A percentile compares a stretch with the other conserved stretches of the same genome.
Evolutionary conservation across 75 land plant genomes (phyloP).

Genomic region (Selaginella tamariscina): DNA sequence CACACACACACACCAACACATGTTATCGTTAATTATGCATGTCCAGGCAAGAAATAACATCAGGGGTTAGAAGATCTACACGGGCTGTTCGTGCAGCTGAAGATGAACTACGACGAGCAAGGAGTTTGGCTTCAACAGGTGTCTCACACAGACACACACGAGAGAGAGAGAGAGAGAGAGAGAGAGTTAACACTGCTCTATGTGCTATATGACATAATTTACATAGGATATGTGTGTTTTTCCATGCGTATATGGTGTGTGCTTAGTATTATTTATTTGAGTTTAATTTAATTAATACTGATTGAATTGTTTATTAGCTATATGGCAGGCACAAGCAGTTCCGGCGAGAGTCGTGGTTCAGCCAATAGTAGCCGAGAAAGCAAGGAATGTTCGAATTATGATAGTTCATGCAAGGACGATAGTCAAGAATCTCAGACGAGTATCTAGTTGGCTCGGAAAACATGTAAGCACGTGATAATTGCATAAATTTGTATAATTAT

Average conservation of each 20-base stretch:
- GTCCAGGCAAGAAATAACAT: slow-evolving; percentile 77
- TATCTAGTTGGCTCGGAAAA: neutral
- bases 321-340: slow-evolving; percentile 44
- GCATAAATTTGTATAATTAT: no score
- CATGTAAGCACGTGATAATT: no score
- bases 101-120: slow-evolving; percentile 54
- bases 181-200: no score
- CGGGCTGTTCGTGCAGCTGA: slow-evolving; percentile 76
- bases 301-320: slow-evolving; percentile 41
- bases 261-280: slow-evolving; percentile 3
- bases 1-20: neutral
- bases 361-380: slow-evolving; percentile 50
- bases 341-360: slow-evolving; percentile 20
- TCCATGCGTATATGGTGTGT: neutral
- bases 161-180: no score
- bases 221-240: neutral
- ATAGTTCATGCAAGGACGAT: slow-evolving; percentile 33
- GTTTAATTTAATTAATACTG: neutral
- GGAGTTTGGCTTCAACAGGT: slow-evolving; percentile 60
- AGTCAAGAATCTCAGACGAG: neutral
- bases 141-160: no score
- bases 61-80: slow-evolving; percentile 79
- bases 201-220: no score
- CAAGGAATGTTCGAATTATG: slow-evolving; percentile 45
- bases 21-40: neutral